A percentile compares a stretch with the other conserved stretches of the same genome.
Evolutionary conservation across 768 basidiomycete genomes (phyloP).

Genomic region (Vararia minispora): DNA sequence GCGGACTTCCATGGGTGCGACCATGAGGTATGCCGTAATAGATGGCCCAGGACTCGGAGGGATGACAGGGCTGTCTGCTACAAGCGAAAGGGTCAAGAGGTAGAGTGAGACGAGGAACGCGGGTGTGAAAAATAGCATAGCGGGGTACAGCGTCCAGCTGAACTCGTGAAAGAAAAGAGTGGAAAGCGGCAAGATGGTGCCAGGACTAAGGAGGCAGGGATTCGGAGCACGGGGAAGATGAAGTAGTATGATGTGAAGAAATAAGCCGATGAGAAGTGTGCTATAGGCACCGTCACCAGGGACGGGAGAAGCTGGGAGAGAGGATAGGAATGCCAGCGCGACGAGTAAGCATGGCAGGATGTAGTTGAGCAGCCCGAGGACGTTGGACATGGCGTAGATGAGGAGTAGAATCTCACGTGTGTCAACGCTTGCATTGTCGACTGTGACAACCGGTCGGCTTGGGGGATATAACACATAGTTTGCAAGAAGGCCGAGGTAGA

Average conservation of each 20-base stretch:
- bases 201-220: slow-evolving; percentile 30
- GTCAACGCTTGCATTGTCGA: slow-evolving; percentile 15
- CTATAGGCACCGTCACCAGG: slow-evolving; percentile 30
- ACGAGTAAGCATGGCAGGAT: slow-evolving; percentile 27
- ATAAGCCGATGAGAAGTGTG: slow-evolving; percentile 29
- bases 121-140: slow-evolving; percentile 37
- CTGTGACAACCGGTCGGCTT: slow-evolving; percentile 17
- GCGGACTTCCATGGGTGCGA: slow-evolving; percentile 39
- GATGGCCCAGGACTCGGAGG: neutral
- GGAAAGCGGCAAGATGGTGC: slow-evolving; percentile 32
- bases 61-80: slow-evolving; percentile 20
- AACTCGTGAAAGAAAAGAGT: slow-evolving; percentile 29
- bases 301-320: slow-evolving; percentile 31
- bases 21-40: slow-evolving; percentile 10
- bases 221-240: slow-evolving; percentile 34
- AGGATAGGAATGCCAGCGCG: slow-evolving; percentile 28
- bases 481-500: slow-evolving; percentile 31
- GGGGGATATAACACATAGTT: slow-evolving; percentile 27
- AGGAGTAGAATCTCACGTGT: slow-evolving; percentile 28
- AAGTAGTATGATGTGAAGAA: slow-evolving; percentile 32
- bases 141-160: slow-evolving; percentile 26
- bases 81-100: slow-evolving; percentile 38
- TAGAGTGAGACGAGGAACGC: slow-evolving; percentile 30
- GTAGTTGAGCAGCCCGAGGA: no score
- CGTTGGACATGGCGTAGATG: slow-evolving; percentile 27